These are phyloP conservation scores for Auriscalpium microsporum DNA, from an alignment of 768 basidiomycete species.

Conservation along the genomic window DNA sequence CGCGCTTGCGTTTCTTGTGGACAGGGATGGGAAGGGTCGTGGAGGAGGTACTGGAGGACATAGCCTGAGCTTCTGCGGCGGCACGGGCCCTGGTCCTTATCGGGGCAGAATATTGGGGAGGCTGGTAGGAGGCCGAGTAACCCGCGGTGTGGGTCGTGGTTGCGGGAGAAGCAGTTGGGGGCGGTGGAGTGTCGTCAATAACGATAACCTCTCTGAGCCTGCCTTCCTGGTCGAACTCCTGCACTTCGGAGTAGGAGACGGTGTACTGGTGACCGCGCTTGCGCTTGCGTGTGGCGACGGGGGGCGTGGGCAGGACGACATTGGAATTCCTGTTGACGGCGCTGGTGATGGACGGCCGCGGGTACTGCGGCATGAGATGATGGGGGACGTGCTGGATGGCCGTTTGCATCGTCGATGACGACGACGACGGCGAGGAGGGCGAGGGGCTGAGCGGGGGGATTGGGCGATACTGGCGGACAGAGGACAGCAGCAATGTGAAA, in stretches of 20 bases:
- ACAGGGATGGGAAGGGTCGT: conserved; percentile 59
- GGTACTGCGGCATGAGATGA: conserved; percentile 54
- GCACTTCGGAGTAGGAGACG: conserved; percentile 81
- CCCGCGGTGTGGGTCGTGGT: conserved; percentile 55
- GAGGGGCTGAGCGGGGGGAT: conserved; percentile 29
- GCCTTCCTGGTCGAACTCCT: conserved; percentile 76
- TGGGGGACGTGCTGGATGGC: conserved; percentile 59
- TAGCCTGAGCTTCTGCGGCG: conserved; percentile 75
- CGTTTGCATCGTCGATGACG: conserved; percentile 57
- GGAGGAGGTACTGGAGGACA: conserved; percentile 58
- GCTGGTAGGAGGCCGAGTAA: conserved; percentile 75
- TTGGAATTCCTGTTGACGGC: conserved; percentile 34
- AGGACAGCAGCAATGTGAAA: conserved; percentile 14
- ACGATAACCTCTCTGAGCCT: conserved; percentile 80
- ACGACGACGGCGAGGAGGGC: conserved; percentile 44
- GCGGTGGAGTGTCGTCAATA: conserved; percentile 86
- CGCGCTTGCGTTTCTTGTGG: conserved; percentile 79
- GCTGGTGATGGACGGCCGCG: conserved; percentile 43
- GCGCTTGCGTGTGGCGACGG: conserved; percentile 68
- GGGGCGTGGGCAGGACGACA: conserved; percentile 56
- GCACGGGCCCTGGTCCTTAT: conserved; percentile 80
- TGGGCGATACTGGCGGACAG: conserved; percentile 7
- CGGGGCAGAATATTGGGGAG: conserved; percentile 64
- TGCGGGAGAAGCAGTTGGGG: conserved; percentile 71
- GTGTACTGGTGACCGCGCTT: conserved; percentile 76